Percentiles rank a stretch among this genome's conserved stretches.
Evolutionary conservation across 352 stramenopile species (phyloP).

Genomic region (Lagenidium sp.): DNA sequence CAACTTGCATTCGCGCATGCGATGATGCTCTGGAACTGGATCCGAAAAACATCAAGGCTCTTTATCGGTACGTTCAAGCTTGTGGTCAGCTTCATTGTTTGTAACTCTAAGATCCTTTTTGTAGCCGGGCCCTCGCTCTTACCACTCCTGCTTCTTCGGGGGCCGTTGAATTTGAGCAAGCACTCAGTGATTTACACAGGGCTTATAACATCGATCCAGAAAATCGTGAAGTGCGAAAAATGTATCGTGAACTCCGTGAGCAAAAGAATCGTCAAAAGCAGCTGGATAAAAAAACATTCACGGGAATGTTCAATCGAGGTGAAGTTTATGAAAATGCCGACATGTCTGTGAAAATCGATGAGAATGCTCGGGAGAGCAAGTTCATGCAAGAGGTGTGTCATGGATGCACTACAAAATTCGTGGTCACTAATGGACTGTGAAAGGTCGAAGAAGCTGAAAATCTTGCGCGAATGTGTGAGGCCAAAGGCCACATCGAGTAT

Average conservation of each 20-base stretch:
- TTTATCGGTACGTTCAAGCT: conserved; percentile 57
- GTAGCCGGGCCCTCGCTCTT: conserved; percentile 54
- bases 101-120: too few species aligned
- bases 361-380: conserved; percentile 35
- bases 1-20: conserved; percentile 49
- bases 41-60: conserved; percentile 58
- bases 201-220: conserved; percentile 44
- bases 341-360: too few species aligned
- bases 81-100: too few species aligned
- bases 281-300: conserved; percentile 72
- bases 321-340: conserved; percentile 57
- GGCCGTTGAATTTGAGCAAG: conserved; percentile 67
- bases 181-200: conserved; percentile 62
- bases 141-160: conserved; percentile 70
- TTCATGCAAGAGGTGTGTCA: conserved; percentile 42
- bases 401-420: neutral
- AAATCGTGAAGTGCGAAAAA: conserved; percentile 52
- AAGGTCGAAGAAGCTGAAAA: conserved; percentile 59
- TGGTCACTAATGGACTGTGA: too few species aligned
- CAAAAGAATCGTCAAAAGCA: conserved; percentile 51
- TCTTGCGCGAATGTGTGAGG: conserved; percentile 56
- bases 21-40: conserved; percentile 62
- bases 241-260: conserved; percentile 61
- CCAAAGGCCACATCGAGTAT: conserved; percentile 46
- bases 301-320: conserved; percentile 73